These are phyloP conservation scores for Gamarada debralockiae DNA, from an alignment of 495 filamentous ascomycete genomes.

Conservation along the genomic window DNA sequence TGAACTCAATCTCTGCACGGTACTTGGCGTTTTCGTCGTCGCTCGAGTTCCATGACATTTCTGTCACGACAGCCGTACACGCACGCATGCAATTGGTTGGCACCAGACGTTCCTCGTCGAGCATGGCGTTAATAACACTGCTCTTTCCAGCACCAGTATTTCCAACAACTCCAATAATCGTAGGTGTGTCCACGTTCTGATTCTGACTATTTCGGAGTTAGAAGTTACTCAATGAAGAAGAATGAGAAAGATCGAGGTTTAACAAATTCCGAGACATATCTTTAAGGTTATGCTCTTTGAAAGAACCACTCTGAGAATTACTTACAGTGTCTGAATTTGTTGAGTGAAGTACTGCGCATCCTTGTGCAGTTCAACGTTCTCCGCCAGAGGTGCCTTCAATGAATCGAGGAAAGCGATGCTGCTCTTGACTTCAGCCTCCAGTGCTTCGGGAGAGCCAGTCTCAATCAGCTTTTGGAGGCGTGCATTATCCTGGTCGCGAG, in stretches of 20 bases:
- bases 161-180: slow-evolving; percentile 77
- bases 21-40: slow-evolving; percentile 43
- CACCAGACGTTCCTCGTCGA: slow-evolving; percentile 15
- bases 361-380: slow-evolving; percentile 6
- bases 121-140: slow-evolving; percentile 18
- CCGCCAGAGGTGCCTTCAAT: slow-evolving; percentile 25
- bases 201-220: background rate
- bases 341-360: slow-evolving; percentile 35
- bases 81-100: slow-evolving; percentile 15
- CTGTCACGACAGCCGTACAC: slow-evolving; percentile 62
- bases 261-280: no score
- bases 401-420: slow-evolving; percentile 32
- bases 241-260: background rate
- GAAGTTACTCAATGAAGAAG: background rate
- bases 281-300: no score
- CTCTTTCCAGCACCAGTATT: slow-evolving; percentile 85
- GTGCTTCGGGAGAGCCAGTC: slow-evolving; percentile 29
- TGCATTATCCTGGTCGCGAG: slow-evolving; percentile 14
- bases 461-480: slow-evolving; percentile 35
- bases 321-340: slow-evolving; percentile 28
- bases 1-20: slow-evolving; percentile 62
- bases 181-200: slow-evolving; percentile 5
- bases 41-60: slow-evolving; percentile 58
- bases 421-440: slow-evolving; percentile 37
- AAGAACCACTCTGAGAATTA: no score